phyloP scores from a whole-genome alignment of 1,284 basidiomycete genomes.

The Naganishia sp. region DNA sequence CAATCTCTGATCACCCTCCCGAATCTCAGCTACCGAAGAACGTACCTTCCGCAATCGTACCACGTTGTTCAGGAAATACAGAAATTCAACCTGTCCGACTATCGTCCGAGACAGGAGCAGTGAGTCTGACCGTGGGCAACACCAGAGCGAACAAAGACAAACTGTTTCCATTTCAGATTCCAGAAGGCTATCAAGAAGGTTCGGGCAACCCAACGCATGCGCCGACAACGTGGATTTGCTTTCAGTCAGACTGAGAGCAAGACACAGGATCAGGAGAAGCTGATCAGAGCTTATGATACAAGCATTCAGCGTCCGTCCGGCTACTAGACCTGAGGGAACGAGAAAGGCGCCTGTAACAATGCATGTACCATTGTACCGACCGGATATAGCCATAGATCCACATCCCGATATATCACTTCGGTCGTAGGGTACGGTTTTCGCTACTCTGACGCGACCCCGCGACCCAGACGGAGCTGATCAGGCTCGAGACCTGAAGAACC shows the following conservation, averaged over 20 bases:
- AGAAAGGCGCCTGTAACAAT: neutral
- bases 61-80: slow-evolving; percentile 96
- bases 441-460: too few species aligned
- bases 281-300: slow-evolving; percentile 89
- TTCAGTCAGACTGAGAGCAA: slow-evolving; percentile 90
- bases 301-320: slow-evolving; percentile 55
- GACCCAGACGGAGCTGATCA: too few species aligned
- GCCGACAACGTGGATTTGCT: slow-evolving; percentile 89
- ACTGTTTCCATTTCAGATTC: slow-evolving; percentile 61
- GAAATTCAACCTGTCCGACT: slow-evolving; percentile 97
- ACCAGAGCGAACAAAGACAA: neutral
- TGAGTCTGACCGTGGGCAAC: slow-evolving; percentile 54
- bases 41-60: slow-evolving; percentile 86
- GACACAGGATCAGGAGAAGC: slow-evolving; percentile 77
- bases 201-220: slow-evolving; percentile 90
- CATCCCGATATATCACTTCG: neutral
- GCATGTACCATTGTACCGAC: neutral
- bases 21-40: slow-evolving; percentile 75
- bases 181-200: slow-evolving; percentile 99
- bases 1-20: neutral
- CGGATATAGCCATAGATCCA: neutral
- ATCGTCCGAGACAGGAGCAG: slow-evolving; percentile 95
- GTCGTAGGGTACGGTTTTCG: neutral
- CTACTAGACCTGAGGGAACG: slow-evolving; percentile 37
- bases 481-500: too few species aligned